A percentile compares a stretch with the other conserved stretches of the same genome.
These are phyloP conservation scores for Sphagnum magellanicum DNA, from an alignment of 228 moss, liverwort and hornwort genomes.

Conservation along the genomic window DNA sequence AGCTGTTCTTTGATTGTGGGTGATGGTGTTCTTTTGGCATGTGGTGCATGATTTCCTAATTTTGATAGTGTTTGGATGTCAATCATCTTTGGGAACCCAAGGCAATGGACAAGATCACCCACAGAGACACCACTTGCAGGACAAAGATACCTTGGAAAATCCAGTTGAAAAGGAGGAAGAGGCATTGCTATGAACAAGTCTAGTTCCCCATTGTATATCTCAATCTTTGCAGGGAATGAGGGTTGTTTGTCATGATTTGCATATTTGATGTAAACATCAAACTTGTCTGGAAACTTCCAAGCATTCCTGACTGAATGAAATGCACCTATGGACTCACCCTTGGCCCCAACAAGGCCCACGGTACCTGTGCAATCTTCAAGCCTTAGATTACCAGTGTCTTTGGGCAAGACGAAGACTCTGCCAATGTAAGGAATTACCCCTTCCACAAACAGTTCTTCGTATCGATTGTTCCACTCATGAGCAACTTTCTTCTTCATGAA, in stretches of 20 bases:
- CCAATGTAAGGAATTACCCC: conserved; percentile 30
- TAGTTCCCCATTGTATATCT: conserved; percentile 14
- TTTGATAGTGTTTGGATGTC: conserved; percentile 3
- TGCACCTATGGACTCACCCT: conserved; percentile 41
- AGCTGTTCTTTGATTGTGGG: not conserved
- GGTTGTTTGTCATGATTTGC: conserved; percentile 34
- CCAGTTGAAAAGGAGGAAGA: conserved; percentile 16
- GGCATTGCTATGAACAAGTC: conserved; percentile 32
- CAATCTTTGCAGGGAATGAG: conserved; percentile 31
- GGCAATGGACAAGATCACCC: conserved; percentile 33
- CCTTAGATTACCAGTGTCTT: conserved; percentile 13
- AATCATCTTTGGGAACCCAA: conserved; percentile 28
- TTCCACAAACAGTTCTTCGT: conserved; percentile 25
- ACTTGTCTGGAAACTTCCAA: conserved; percentile 29
- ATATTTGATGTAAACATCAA: conserved; percentile 38
- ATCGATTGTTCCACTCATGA: conserved; percentile 8
- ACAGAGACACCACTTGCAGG: conserved; percentile 26
- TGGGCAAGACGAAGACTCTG: conserved; percentile 32
- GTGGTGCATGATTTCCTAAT: not conserved
- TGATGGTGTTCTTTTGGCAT: not conserved
- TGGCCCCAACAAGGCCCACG: conserved; percentile 26
- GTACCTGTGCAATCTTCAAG: conserved; percentile 28
- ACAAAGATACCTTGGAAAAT: conserved; percentile 21
- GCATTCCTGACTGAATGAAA: conserved; percentile 20
- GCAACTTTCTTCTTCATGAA: conserved; percentile 3